These are phyloP conservation scores for Cercospora zeina DNA, from an alignment of 2,329 filamentous ascomycete species.

Conservation along the genomic window DNA sequence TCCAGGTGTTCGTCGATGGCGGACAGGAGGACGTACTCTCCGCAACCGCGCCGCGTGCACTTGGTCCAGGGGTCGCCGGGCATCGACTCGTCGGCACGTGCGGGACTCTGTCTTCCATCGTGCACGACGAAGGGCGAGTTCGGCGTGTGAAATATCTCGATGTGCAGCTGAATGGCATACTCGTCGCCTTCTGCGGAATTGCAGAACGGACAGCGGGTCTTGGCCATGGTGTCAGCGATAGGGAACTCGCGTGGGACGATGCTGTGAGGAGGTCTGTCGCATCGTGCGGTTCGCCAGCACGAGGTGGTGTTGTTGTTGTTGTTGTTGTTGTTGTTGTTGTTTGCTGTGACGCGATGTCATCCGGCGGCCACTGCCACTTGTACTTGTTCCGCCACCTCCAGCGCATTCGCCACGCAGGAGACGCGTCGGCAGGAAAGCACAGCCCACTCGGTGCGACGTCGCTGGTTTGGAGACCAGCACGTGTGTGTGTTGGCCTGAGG, in stretches of 20 bases:
- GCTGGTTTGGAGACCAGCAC: not conserved
- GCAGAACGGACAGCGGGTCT: slow-evolving; percentile 37
- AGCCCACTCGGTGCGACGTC: slow-evolving; percentile 7
- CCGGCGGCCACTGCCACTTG: not conserved
- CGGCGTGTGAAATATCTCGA: slow-evolving; percentile 40
- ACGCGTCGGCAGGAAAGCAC: slow-evolving; percentile 6
- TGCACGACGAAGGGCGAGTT: slow-evolving; percentile 32
- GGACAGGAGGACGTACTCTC: slow-evolving; percentile 45
- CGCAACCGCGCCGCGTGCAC: slow-evolving; percentile 48
- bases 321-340: too few relatives aligned
- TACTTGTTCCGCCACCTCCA: not conserved
- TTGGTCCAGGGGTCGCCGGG: slow-evolving; percentile 36
- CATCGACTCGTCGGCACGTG: slow-evolving; percentile 21
- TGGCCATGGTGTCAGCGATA: slow-evolving; percentile 29
- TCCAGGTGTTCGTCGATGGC: slow-evolving; percentile 52
- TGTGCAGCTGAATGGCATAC: slow-evolving; percentile 37
- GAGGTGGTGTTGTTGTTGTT: too few relatives aligned
- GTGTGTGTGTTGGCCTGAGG: not conserved
- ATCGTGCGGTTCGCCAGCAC: slow-evolving; percentile 10
- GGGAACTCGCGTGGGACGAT: slow-evolving; percentile 3
- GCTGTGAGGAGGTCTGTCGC: slow-evolving; percentile 4
- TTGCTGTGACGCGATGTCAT: not conserved
- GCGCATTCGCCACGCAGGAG: not conserved
- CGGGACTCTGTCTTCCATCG: not conserved
- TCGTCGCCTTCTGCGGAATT: slow-evolving; percentile 30